Base-by-base conservation (phyloP, 805 yeast genomes). In the Yarrowia sp. region DNA sequence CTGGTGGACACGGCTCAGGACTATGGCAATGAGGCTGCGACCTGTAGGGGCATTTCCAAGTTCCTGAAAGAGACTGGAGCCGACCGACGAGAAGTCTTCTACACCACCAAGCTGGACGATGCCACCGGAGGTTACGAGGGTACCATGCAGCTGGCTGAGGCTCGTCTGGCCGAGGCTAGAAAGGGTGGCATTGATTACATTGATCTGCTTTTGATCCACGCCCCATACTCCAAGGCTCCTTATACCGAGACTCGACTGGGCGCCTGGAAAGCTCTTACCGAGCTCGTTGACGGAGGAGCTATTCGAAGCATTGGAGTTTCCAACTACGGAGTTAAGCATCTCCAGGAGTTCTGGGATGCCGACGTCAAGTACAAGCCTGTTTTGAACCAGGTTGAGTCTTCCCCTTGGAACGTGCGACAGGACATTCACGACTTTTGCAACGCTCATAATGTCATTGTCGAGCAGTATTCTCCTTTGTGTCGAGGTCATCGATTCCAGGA, bases 81-180 rank as follows among this genome's bases (percentile, higher is more conserved):
- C 68, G 81, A 82, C 67, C 83, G 95, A 75, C 88, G 86, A 68
- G 96, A 92, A 41, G 76, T 91, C 68, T 85, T 86, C 75, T 80
- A 91, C 71, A 88, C 90, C 64, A 87, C 96, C 65, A 91, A 91
- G 79, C 81, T 91, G 70, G 92, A 97, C 96, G 91, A 91, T 81
- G 86, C 89, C 65, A 74, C 78, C 38, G 54, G 54, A 12, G 54
- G 54, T 2, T 48, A 48, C 28, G 54, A 48, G 7, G 54, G 54
- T n/a, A 82, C 79, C 70, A 90, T 74, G 82, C 96, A 90, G 77
- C 83, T 83, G 73, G 92, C 93, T 69, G 82, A 85, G 68, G 83
- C 85, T 71, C 96, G 88, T 67, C 84, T 82, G 71, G 71, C 75
- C 65, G 90, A 91, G 48, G 78, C 89, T 70, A 77, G 85, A 71